A percentile compares a stretch with the other conserved stretches of the same genome.
These are phyloP conservation scores for Pichia nanzhaoensis DNA, from an alignment of 805 yeast genomes.

Conservation along the genomic window DNA sequence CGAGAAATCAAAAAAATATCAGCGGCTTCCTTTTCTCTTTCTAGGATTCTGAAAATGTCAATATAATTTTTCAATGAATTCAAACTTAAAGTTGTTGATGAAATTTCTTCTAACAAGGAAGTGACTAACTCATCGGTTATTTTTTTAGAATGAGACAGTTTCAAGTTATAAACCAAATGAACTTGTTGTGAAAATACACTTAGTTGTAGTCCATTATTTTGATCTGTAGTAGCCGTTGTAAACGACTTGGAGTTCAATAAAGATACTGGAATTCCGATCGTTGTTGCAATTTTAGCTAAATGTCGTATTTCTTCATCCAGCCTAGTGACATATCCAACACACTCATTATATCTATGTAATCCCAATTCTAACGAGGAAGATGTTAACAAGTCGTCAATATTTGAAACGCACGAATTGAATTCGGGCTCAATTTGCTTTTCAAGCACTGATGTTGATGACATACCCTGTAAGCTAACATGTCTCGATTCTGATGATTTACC, in stretches of 20 bases:
- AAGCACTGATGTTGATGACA: constrained; percentile 3
- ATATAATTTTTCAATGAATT: constrained; percentile 19
- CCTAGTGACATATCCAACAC: constrained; percentile 31
- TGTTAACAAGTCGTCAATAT: constrained; percentile 42
- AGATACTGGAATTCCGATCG: constrained; percentile 10
- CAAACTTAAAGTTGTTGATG: constrained; percentile 16
- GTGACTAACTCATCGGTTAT: constrained; percentile 18
- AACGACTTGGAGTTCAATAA: constrained; percentile 15
- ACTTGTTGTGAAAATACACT: constrained; percentile 11
- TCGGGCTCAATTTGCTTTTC: constrained; percentile 19
- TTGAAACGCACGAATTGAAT: constrained; percentile 18
- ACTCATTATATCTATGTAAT: constrained; percentile 38
- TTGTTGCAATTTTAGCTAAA: constrained; percentile 5
- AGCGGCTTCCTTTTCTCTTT: constrained; percentile 42
- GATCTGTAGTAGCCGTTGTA: constrained; percentile 18
- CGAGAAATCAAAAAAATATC: constrained; percentile 43
- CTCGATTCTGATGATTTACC: constrained; percentile 39
- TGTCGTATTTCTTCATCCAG: constrained; percentile 19
- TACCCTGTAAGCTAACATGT: constrained; percentile 38
- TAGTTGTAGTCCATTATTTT: constrained; percentile 13
- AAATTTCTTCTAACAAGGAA: constrained; percentile 19
- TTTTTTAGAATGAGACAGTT: constrained; percentile 21
- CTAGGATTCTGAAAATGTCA: constrained; percentile 32
- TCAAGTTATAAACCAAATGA: constrained; percentile 12
- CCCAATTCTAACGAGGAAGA: constrained; percentile 45